Evolutionary conservation across 2,329 filamentous ascomycete genomes (phyloP), one percentile per base, ranked within the genome.

Genomic region (Neofusicoccum cordaticola): DNA sequence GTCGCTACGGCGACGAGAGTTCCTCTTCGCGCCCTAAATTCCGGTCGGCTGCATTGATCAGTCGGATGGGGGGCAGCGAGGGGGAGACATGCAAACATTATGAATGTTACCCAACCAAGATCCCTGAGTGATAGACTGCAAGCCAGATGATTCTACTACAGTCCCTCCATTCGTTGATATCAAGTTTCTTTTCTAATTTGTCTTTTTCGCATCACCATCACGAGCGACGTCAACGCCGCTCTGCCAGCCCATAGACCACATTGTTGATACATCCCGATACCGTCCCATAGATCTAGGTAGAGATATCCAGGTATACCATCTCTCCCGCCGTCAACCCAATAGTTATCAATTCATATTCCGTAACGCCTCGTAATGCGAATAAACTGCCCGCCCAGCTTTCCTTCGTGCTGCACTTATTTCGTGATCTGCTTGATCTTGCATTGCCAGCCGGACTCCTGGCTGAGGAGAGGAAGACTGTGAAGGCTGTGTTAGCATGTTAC

Each of bases 381-480:
- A 5, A 11, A 50, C 34, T 5, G 15, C n/a, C 45, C 34, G 12
- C 47, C 44, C 13, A 5, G 35, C 19, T 51, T 2, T 42, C 45
- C 37, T 37, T 13, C 17, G 4, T 19, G 45, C 44, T 2, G 15
- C 15, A 31, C 47, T 56, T 67, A 67, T 57, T 66, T 57, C 44
- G 67, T 56, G 67, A 95, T 80, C 81, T 96, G 85, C 71, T 86
- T 90, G 71, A 97, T 83, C 80, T 89, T 93, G 83, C 93, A 97
- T 71, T 91, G 83, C 94, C 94, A 97, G 68, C 93, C 93, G 27
- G 92, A 96, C 66, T 87, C 87, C 75, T 92, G 85, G 69, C 87
- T 88, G 66, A 97, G 83, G 48, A 97, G 84, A 41, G 93, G 94
- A 71, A 97, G 83, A 85, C 93, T 96, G 64, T 41, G 19, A 27